These are phyloP conservation scores for Boletus rufocinnamomeus DNA, from an alignment of 768 basidiomycete species.

Conservation along the genomic window DNA sequence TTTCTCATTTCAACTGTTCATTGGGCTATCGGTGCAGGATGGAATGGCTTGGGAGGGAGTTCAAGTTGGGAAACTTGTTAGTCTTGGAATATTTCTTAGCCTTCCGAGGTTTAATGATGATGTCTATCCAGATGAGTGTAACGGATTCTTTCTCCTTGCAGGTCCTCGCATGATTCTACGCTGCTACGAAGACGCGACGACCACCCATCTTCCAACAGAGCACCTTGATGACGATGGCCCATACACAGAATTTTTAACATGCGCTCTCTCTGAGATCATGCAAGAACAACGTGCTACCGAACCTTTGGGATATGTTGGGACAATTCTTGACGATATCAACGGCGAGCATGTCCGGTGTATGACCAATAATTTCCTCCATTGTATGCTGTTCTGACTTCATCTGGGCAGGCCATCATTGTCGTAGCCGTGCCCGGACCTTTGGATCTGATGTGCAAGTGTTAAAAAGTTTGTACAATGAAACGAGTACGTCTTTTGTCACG, in stretches of 20 bases:
- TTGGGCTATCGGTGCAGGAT: background rate
- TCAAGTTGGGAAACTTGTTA: background rate
- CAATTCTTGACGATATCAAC: background rate
- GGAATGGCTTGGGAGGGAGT: background rate
- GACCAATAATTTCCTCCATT: background rate
- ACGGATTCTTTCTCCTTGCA: conserved; percentile 12
- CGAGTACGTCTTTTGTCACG: background rate
- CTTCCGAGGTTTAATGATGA: background rate
- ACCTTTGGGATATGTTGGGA: background rate
- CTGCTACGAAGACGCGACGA: conserved; percentile 6
- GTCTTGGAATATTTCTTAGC: background rate
- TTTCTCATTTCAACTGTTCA: background rate
- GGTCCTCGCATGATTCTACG: conserved; percentile 11
- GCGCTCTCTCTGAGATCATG: background rate
- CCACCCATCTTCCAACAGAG: background rate
- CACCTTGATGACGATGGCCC: background rate
- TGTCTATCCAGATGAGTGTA: background rate
- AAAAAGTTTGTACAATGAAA: background rate
- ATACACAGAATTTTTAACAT: background rate
- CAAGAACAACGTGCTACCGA: background rate
- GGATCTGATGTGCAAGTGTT: background rate
- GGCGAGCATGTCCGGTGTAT: background rate
- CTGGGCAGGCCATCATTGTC: background rate
- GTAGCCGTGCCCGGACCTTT: no score
- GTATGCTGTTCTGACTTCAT: background rate